Conservation (phyloP, 306 rosid genomes). For the Cicer bijugum region DNA sequence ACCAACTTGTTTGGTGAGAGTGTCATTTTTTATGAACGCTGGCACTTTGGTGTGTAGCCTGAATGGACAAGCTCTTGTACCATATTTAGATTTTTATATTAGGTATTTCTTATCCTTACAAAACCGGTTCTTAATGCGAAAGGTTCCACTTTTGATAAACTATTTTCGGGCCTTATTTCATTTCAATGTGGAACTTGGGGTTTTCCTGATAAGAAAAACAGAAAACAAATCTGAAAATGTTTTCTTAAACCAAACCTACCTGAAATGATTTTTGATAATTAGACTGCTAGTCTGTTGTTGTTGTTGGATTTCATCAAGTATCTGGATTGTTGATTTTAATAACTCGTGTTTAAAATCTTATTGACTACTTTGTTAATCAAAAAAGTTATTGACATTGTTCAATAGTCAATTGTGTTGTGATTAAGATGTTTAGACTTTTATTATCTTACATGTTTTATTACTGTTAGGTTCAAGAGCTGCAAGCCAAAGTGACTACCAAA, state of each 20-base stretch:
- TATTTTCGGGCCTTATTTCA: no score
- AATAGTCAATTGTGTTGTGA: constrained; percentile 14
- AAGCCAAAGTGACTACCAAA: constrained; percentile 77
- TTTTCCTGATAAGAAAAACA: neutral
- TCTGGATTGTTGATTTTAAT: constrained; percentile 28
- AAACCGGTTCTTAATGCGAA: no score
- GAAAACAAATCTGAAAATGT: neutral
- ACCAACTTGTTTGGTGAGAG: no score
- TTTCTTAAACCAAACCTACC: neutral
- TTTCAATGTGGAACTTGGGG: no score
- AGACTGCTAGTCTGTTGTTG: neutral
- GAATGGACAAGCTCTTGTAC: no score
- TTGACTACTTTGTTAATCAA: neutral
- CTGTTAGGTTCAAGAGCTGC: constrained; percentile 69
- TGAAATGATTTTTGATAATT: constrained; percentile 17
- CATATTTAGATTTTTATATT: no score
- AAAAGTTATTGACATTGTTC: constrained; percentile 11
- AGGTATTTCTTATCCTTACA: no score
- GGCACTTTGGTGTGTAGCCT: no score
- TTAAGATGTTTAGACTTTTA: constrained; percentile 22
- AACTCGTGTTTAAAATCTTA: neutral
- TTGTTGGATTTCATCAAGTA: neutral
- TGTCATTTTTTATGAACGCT: no score
- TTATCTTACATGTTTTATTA: constrained; percentile 37
- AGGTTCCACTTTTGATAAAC: no score